A percentile compares a stretch with the other conserved stretches of the same genome.
phyloP scores from a whole-genome alignment of 305 asterid species.

The Fraxinus ornus region DNA sequence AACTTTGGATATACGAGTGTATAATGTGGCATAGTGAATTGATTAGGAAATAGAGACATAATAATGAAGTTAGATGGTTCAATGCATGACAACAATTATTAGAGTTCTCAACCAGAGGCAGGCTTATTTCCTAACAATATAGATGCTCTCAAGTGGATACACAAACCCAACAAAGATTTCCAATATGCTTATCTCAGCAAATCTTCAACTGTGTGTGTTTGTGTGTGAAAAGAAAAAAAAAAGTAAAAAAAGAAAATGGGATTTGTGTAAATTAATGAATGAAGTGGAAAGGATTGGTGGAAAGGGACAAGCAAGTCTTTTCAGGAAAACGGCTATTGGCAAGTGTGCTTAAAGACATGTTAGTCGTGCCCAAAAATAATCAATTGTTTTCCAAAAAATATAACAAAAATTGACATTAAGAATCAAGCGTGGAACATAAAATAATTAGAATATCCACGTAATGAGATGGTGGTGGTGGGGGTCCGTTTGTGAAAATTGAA shows the following conservation, averaged over 20 bases:
- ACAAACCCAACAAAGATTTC: conserved; percentile 19
- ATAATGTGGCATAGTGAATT: not conserved
- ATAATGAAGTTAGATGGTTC: conserved; percentile 30
- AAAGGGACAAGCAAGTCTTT: conserved; percentile 36
- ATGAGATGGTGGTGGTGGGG: conserved; percentile 11
- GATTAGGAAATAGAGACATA: conserved; percentile 29
- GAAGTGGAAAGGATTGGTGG: conserved; percentile 14
- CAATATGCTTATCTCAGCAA: conserved; percentile 1
- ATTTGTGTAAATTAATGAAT: not conserved
- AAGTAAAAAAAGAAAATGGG: not conserved
- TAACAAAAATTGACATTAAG: conserved; percentile 20
- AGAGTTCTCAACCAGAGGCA: conserved; percentile 45
- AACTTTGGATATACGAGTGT: not conserved
- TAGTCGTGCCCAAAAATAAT: conserved; percentile 57
- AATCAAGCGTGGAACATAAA: conserved; percentile 55
- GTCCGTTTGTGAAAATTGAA: conserved; percentile 11
- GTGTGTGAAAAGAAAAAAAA: not conserved
- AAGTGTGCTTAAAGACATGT: conserved; percentile 42
- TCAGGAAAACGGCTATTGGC: conserved; percentile 19
- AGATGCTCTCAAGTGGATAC: conserved; percentile 53
- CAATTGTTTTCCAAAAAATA: conserved; percentile 35
- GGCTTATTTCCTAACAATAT: conserved; percentile 49
- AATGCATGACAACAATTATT: conserved; percentile 44
- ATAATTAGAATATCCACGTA: conserved; percentile 41
- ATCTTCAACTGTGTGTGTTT: not conserved